Conservation (phyloP, 148 eudicot genomes). For the Cornus kousa region DNA sequence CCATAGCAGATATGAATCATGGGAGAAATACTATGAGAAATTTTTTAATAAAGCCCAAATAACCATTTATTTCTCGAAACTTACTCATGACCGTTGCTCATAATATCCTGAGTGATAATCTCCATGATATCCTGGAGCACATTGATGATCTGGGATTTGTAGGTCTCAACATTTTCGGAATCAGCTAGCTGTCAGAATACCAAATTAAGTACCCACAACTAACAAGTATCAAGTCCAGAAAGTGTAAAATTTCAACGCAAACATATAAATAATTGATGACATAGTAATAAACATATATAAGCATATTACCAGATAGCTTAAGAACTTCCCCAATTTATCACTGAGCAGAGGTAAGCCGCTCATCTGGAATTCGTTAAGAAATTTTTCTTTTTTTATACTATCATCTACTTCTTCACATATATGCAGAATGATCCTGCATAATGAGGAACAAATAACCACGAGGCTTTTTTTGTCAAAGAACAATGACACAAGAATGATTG, state of each 20-base stretch:
- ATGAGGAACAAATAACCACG: constrained; percentile 7
- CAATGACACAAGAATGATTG: neutral
- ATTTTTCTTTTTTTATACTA: constrained; percentile 48
- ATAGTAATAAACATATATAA: neutral
- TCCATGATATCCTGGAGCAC: constrained; percentile 93
- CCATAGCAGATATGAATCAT: neutral
- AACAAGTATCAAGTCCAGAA: neutral
- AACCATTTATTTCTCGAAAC: constrained; percentile 17
- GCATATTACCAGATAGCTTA: constrained; percentile 64
- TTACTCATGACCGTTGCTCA: constrained; percentile 65
- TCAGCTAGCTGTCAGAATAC: constrained; percentile 50
- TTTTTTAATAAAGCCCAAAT: neutral
- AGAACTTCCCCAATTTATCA: constrained; percentile 86
- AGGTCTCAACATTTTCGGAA: constrained; percentile 47
- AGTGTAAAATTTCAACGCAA: neutral
- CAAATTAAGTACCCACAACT: constrained; percentile 12
- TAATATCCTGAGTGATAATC: constrained; percentile 78
- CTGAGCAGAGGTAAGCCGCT: constrained; percentile 70
- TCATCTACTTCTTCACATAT: constrained; percentile 57
- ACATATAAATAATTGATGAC: constrained; percentile 4
- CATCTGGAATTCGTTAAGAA: constrained; percentile 71
- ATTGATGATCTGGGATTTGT: constrained; percentile 72
- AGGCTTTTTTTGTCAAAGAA: neutral
- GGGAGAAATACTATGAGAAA: neutral
- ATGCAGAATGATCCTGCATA: constrained; percentile 51